Evolutionary conservation across 352 stramenopile species (phyloP).

Genomic region (Thraustotheca clavata): DNA sequence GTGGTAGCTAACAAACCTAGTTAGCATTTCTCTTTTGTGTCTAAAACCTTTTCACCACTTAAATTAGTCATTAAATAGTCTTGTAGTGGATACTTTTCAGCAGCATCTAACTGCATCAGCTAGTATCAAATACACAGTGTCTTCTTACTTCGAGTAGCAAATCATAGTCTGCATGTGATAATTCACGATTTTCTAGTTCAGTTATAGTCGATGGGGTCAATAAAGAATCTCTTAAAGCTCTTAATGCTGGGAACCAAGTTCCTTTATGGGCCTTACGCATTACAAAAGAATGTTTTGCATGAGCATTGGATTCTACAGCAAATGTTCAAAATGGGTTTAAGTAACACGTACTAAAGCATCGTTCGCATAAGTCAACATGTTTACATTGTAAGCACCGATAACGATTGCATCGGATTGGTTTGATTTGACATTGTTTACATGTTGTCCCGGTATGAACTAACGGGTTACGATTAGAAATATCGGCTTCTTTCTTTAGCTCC

Average conservation of each 20-base stretch:
- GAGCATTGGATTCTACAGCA: slow-evolving; percentile 40
- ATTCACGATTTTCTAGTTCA: slow-evolving; percentile 58
- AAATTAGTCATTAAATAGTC: slow-evolving; percentile 57
- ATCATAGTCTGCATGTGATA: slow-evolving; percentile 82
- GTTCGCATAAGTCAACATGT: slow-evolving; percentile 57
- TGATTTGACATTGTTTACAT: slow-evolving; percentile 68
- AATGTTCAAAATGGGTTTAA: not conserved
- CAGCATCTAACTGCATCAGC: slow-evolving; percentile 33
- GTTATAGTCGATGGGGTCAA: slow-evolving; percentile 38
- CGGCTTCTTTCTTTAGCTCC: slow-evolving; percentile 59
- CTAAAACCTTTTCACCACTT: slow-evolving; percentile 33
- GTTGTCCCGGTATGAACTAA: slow-evolving; percentile 60
- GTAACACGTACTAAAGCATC: slow-evolving; percentile 58
- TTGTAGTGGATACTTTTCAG: slow-evolving; percentile 51
- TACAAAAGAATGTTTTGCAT: slow-evolving; percentile 62
- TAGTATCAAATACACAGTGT: too few species aligned
- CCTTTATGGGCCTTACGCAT: slow-evolving; percentile 55
- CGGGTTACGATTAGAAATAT: slow-evolving; percentile 54
- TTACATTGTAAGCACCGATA: slow-evolving; percentile 79
- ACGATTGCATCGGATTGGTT: slow-evolving; percentile 63
- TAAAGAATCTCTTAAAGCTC: slow-evolving; percentile 22
- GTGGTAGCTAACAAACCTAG: not conserved
- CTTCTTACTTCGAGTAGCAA: slow-evolving; percentile 40
- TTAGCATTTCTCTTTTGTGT: too few species aligned
- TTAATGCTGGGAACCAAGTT: slow-evolving; percentile 44